Conservation (phyloP, 1,284 basidiomycete species). For the Thecaphora frezii region DNA sequence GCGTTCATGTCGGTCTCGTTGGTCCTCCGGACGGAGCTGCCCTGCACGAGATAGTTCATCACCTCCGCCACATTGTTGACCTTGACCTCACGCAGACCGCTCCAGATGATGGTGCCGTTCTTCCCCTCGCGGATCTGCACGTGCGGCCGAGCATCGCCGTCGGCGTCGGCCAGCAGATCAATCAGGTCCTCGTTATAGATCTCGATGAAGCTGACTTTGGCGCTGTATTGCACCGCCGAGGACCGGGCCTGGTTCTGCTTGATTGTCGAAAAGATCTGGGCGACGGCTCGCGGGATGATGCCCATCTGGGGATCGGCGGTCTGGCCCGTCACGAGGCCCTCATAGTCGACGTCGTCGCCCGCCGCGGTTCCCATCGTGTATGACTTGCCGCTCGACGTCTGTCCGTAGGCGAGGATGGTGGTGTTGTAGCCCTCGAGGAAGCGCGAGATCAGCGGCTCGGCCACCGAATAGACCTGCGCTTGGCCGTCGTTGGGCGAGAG, state of each 20-base stretch:
- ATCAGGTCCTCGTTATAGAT: slow-evolving; percentile 82
- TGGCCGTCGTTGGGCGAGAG: slow-evolving; percentile 80
- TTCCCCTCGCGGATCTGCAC: slow-evolving; percentile 97
- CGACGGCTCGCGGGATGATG: slow-evolving; percentile 91
- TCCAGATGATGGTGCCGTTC: slow-evolving; percentile 95
- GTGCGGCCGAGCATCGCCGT: slow-evolving; percentile 66
- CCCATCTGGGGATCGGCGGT: slow-evolving; percentile 63
- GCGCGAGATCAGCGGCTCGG: slow-evolving; percentile 80
- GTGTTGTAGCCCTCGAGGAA: slow-evolving; percentile 97
- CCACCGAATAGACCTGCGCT: slow-evolving; percentile 79
- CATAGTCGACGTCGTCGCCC: slow-evolving; percentile 42
- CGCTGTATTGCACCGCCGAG: slow-evolving; percentile 59
- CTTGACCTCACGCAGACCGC: slow-evolving; percentile 84
- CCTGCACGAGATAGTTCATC: slow-evolving; percentile 80
- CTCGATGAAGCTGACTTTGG: slow-evolving; percentile 68
- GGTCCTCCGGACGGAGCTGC: slow-evolving; percentile 84
- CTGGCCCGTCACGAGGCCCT: slow-evolving; percentile 38
- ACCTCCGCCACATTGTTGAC: slow-evolving; percentile 83
- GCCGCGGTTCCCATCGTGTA: slow-evolving; percentile 76
- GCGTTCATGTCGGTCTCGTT: slow-evolving; percentile 99
- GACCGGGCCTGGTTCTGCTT: slow-evolving; percentile 61
- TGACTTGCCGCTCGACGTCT: slow-evolving; percentile 94
- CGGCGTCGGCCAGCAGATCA: slow-evolving; percentile 55
- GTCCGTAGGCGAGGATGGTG: slow-evolving; percentile 95
- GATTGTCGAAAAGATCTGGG: slow-evolving; percentile 81